phyloP scores from a whole-genome alignment of 169 alveolate genomes.

The Plasmodium inui region DNA sequence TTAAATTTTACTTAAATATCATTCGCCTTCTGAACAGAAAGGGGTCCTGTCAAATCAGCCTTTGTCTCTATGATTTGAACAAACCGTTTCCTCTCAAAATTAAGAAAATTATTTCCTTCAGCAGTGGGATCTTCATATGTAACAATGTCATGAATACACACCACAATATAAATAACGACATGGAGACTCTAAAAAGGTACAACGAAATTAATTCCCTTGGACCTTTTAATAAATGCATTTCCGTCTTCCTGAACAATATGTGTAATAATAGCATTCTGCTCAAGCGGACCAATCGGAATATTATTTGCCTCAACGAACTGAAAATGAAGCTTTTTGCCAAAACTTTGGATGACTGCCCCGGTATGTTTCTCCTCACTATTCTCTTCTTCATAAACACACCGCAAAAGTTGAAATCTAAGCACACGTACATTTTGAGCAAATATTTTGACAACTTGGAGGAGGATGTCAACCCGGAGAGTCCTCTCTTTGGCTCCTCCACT shows the following conservation, averaged over 20 bases:
- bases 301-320: conserved; percentile 53
- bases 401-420: conserved; percentile 13
- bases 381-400: conserved; percentile 59
- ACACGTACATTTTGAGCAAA: conserved; percentile 20
- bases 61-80: conserved; percentile 61
- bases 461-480: not conserved
- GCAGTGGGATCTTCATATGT: conserved; percentile 68
- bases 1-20: conserved; percentile 55
- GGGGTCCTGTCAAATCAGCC: conserved; percentile 36
- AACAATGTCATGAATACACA: conserved; percentile 66
- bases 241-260: conserved; percentile 58
- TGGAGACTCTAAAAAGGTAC: conserved; percentile 71
- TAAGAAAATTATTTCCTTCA: conserved; percentile 43
- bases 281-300: conserved; percentile 10
- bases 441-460: conserved; percentile 24
- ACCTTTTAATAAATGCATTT: conserved; percentile 38
- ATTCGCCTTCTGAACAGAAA: conserved; percentile 37
- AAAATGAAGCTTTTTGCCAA: conserved; percentile 75
- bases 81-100: conserved; percentile 65
- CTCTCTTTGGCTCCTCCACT: not conserved
- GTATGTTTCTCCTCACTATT: conserved; percentile 56
- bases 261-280: conserved; percentile 46
- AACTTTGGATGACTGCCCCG: conserved; percentile 64
- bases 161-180: conserved; percentile 69
- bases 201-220: conserved; percentile 59